Base-by-base conservation (phyloP, 305 asterid genomes). In the Solanum hybrid region DNA sequence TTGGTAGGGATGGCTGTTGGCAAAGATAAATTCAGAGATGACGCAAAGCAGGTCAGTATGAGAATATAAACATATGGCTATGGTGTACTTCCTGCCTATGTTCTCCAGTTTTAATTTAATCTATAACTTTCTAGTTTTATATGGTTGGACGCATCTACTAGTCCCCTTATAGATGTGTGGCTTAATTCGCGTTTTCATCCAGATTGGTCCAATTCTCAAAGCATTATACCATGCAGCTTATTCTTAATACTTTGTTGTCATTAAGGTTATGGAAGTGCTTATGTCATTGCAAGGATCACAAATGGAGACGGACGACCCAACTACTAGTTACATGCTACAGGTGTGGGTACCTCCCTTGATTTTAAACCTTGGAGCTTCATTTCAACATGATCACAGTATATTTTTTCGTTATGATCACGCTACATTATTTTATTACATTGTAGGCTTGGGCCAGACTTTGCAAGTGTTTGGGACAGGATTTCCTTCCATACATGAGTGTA, bases 391-490 rank as follows among this genome's bases (percentile, higher is more conserved):
- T 77, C 51, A 35, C 60, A 75, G 14, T n/a, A 88, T 56, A n/a
- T 88, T 76, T 42, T 34, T 79, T 16, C 12, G 7, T 37, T 64
- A 16, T 26, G 87, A 29, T 88, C 71, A 51, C 51, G 7, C 40
- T 31, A 88, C 35, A 88, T 88, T 88, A 46, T 76, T 40, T 76
- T 89, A 78, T 77, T 90, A 86, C 91, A 66, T 90, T 91, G 79
- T 90, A 97, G 99, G 99, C 99, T 46, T 98, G 99, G 99, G 99
- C 99, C 89, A 92, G 99, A 88, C 98, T 97, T 79, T 97, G 99
- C 98, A 98, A 98, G 95, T 98, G 99, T 93, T 91, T 97, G 93
- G 99, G 99, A 80, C 98, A 95, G 93, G 99, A 98, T 93, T 98
- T 97, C 93, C 97, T 97, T 88, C 99, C 99, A 79, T 98, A 97